phyloP scores from a whole-genome alignment of 768 basidiomycete species.

The Boletus reticulatus region DNA sequence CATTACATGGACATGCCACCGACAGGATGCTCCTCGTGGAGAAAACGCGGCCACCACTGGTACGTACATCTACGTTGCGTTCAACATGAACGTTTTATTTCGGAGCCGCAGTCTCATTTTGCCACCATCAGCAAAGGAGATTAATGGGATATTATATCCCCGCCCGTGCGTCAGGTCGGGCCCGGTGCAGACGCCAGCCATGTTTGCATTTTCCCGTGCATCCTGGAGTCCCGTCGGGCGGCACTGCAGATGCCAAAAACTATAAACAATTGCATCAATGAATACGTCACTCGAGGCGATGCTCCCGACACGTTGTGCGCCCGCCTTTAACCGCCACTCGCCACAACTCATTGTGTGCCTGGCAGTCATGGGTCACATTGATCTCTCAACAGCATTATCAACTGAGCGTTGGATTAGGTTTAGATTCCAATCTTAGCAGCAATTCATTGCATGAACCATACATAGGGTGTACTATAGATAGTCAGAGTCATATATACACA shows the following conservation, averaged over 20 bases:
- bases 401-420: not conserved
- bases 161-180: slow-evolving; percentile 14
- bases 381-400: not conserved
- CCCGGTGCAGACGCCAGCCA: slow-evolving; percentile 7
- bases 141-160: not conserved
- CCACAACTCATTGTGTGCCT: not conserved
- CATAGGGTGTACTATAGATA: not conserved
- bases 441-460: not conserved
- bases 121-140: not conserved
- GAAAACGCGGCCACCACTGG: slow-evolving; percentile 7
- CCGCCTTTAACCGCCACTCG: not conserved
- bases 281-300: slow-evolving; percentile 1
- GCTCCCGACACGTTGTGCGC: not conserved
- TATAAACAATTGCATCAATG: slow-evolving; percentile 1
- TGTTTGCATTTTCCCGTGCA: slow-evolving; percentile 3
- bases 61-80: slow-evolving; percentile 7
- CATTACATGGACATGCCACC: not conserved
- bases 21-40: slow-evolving; percentile 16
- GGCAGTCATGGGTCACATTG: not conserved
- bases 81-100: slow-evolving; percentile 12
- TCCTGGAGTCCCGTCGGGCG: slow-evolving; percentile 5
- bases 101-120: slow-evolving; percentile 20
- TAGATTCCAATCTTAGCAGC: not conserved
- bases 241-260: slow-evolving; percentile 3
- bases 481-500: not conserved